A percentile compares a stretch with the other conserved stretches of the same genome.
These are phyloP conservation scores for Flaveria bidentis DNA, from an alignment of 129 eudicot species.

Conservation along the genomic window DNA sequence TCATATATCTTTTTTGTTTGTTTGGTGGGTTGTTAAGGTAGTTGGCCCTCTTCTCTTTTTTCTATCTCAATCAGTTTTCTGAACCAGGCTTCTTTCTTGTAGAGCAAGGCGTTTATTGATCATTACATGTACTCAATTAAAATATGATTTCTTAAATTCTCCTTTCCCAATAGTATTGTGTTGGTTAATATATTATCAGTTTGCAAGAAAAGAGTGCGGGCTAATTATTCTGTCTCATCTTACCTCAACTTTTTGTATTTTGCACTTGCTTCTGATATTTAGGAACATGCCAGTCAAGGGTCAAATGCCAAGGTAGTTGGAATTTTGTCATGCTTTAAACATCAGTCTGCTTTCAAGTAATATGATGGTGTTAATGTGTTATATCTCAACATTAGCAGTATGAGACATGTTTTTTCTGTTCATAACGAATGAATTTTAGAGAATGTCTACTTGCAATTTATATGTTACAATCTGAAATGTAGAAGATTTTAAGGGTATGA, in stretches of 20 bases:
- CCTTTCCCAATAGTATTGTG: slow-evolving; percentile 1
- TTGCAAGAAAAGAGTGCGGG: slow-evolving; percentile 10
- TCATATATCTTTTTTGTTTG: background rate
- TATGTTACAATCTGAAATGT: too few relatives aligned
- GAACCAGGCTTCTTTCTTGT: background rate
- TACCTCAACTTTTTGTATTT: background rate
- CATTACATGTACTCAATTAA: too few relatives aligned
- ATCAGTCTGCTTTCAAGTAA: background rate
- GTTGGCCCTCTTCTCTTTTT: slow-evolving; percentile 1
- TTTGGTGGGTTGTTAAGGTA: background rate
- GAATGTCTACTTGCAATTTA: background rate
- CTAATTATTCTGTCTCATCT: background rate
- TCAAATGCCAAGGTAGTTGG: background rate
- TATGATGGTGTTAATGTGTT: background rate
- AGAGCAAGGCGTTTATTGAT: background rate
- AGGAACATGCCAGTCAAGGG: background rate
- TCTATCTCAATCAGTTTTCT: background rate
- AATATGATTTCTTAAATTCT: too few relatives aligned
- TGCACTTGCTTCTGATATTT: background rate
- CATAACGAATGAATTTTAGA: background rate
- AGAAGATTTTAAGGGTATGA: too few relatives aligned
- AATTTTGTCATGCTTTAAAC: slow-evolving; percentile 5
- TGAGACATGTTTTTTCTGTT: background rate
- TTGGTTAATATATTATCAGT: background rate
- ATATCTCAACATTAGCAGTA: background rate